Percentiles rank a stretch among this genome's conserved stretches.
Conservation (phyloP, 2,329 filamentous ascomycete genomes). For the Fusarium agapanthi region DNA sequence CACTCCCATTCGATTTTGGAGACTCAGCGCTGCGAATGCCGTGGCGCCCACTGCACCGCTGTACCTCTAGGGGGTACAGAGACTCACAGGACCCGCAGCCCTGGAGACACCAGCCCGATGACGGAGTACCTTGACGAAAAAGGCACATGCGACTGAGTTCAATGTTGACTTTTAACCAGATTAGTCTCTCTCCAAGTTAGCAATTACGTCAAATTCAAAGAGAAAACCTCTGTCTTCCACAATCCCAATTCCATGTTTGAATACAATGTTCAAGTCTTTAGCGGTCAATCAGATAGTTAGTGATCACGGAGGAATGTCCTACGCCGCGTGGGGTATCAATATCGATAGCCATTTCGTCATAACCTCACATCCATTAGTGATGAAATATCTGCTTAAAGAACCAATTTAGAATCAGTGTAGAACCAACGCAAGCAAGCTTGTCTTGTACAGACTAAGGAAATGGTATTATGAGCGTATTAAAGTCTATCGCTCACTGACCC, state of each 20-base stretch:
- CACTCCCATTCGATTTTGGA: slow-evolving; percentile 38
- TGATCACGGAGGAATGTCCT: neutral
- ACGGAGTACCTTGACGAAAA: slow-evolving; percentile 39
- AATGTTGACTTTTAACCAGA: neutral
- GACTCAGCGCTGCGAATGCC: slow-evolving; percentile 35
- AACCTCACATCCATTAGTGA: slow-evolving; percentile 1
- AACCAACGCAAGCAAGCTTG: neutral
- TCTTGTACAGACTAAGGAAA: neutral
- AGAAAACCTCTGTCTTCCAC: neutral
- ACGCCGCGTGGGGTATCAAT: slow-evolving; percentile 6
- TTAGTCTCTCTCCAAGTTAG: neutral
- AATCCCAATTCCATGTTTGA: neutral
- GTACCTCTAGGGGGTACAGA: slow-evolving; percentile 6
- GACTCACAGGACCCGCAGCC: slow-evolving; percentile 22
- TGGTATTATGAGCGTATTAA: neutral
- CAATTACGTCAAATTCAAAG: neutral
- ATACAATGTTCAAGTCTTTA: neutral
- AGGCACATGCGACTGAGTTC: slow-evolving; percentile 4
- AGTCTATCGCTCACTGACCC: neutral
- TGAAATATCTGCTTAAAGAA: neutral
- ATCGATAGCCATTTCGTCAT: slow-evolving; percentile 37
- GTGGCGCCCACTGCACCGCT: slow-evolving; percentile 19
- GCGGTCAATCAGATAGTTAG: neutral
- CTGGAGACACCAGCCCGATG: slow-evolving; percentile 39
- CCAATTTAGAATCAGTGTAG: neutral